phyloP scores from a whole-genome alignment of 495 filamentous ascomycete genomes.

The Ramalina intermedia region DNA sequence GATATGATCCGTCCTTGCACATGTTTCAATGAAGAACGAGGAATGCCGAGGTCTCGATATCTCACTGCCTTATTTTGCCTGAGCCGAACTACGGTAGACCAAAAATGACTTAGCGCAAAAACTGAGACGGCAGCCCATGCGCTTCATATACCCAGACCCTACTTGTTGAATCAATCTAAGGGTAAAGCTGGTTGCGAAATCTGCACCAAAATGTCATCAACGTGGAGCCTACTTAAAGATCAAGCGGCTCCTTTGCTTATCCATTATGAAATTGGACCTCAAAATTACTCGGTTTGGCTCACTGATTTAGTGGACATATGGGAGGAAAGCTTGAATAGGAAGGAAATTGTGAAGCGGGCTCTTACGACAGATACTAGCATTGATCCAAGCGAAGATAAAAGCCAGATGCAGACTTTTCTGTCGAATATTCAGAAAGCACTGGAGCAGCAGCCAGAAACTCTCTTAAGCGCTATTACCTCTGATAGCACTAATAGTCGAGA shows the following conservation, averaged over 20 bases:
- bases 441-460: constrained; percentile 25
- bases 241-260: constrained; percentile 32
- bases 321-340: constrained; percentile 52
- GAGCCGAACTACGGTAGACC: too few relatives aligned
- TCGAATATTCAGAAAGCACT: constrained; percentile 55
- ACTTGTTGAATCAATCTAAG: too few relatives aligned
- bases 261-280: constrained; percentile 32
- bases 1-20: too few relatives aligned
- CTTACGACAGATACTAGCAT: constrained; percentile 58
- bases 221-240: constrained; percentile 25
- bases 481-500: constrained; percentile 11
- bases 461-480: constrained; percentile 14
- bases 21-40: too few relatives aligned
- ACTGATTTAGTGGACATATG: constrained; percentile 83
- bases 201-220: constrained; percentile 19
- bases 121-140: too few relatives aligned
- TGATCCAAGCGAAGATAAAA: constrained; percentile 63
- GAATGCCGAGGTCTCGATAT: too few relatives aligned
- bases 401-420: constrained; percentile 59
- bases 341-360: constrained; percentile 50
- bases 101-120: too few relatives aligned
- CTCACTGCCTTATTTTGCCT: too few relatives aligned
- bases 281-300: constrained; percentile 57
- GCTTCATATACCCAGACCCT: too few relatives aligned
- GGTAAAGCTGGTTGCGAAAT: too few relatives aligned